These are phyloP conservation scores for Dacryopinax spathularia DNA, from an alignment of 768 basidiomycete species.

Conservation along the genomic window DNA sequence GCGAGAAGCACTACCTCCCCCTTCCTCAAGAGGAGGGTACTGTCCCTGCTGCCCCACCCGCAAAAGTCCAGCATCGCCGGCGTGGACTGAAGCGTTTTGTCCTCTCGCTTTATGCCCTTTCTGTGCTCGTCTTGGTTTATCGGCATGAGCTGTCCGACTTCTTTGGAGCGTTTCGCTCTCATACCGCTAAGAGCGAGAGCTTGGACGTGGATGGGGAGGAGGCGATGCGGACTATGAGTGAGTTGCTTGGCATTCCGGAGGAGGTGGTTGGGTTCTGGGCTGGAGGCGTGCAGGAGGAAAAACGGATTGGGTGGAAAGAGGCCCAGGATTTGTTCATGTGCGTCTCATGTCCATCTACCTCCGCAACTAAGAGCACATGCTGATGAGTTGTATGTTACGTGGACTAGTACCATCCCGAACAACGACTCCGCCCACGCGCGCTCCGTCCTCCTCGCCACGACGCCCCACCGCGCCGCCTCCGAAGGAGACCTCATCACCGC, in stretches of 20 bases:
- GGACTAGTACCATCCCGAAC: neutral
- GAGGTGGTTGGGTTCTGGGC: neutral
- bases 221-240: neutral
- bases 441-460: conserved; percentile 32
- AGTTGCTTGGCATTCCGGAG: neutral
- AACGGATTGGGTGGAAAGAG: neutral
- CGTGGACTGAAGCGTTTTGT: neutral
- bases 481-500: conserved; percentile 47
- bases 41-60: too few relatives aligned
- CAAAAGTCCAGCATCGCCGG: neutral
- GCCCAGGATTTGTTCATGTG: neutral
- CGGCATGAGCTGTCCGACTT: neutral
- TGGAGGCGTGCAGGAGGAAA: neutral
- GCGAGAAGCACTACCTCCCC: neutral
- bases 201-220: neutral
- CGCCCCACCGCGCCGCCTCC: conserved; percentile 62
- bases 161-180: neutral
- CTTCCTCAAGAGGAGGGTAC: neutral
- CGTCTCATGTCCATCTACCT: neutral
- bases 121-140: neutral
- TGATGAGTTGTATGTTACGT: neutral
- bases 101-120: neutral
- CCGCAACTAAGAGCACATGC: neutral
- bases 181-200: neutral
- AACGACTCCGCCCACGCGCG: conserved; percentile 1